Evolutionary conservation across 345 rosid genomes (phyloP).

Genomic region (Balakata baccata): DNA sequence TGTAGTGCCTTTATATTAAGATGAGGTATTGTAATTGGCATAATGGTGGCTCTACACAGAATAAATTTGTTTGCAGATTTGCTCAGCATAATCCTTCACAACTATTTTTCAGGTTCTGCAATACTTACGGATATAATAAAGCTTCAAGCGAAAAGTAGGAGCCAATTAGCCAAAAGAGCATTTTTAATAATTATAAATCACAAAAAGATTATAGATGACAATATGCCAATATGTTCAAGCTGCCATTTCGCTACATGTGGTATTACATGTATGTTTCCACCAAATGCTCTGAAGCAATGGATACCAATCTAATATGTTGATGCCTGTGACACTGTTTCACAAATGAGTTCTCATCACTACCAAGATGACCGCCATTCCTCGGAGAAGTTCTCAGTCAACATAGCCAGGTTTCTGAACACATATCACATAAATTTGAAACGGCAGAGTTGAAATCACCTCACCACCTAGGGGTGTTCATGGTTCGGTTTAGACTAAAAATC

Average conservation of each 20-base stretch:
- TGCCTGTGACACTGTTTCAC: background rate
- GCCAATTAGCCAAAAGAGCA: background rate
- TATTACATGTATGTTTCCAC: background rate
- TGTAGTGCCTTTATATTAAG: background rate
- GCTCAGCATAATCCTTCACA: background rate
- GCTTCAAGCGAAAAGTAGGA: background rate
- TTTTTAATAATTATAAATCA: background rate
- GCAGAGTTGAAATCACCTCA: conserved; percentile 2
- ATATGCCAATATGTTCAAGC: background rate
- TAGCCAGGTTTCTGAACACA: background rate
- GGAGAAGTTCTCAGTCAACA: background rate
- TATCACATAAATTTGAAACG: background rate
- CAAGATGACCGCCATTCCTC: background rate
- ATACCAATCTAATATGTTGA: background rate
- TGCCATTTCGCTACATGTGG: too few species aligned
- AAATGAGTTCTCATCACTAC: background rate
- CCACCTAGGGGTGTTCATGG: background rate
- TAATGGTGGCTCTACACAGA: too few species aligned
- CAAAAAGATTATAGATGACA: background rate
- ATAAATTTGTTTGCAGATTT: background rate
- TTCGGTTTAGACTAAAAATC: too few species aligned
- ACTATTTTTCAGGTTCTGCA: background rate
- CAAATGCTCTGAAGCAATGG: background rate
- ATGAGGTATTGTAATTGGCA: too few species aligned
- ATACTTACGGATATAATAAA: too few species aligned